Evolutionary conservation across 345 rosid genomes (phyloP).

Genomic region (Excoecaria cochinchinensis): DNA sequence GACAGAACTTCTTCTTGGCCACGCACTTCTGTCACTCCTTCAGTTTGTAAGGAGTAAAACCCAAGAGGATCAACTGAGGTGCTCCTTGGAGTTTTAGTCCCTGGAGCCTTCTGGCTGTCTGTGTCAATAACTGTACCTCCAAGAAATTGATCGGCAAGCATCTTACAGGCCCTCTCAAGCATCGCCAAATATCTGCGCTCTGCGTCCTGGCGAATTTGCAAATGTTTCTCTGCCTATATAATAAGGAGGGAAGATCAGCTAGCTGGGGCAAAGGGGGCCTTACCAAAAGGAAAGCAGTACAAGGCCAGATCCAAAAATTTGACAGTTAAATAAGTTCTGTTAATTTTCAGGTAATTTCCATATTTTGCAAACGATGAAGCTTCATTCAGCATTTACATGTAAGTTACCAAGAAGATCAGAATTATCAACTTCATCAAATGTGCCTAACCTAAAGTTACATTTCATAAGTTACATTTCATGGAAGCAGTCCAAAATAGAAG

Average conservation of each 20-base stretch:
- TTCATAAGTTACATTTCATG: too few species aligned
- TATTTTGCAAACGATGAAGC: neutral
- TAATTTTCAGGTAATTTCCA: neutral
- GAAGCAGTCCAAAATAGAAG: neutral
- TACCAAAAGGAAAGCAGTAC: neutral
- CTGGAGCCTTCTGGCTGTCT: constrained; percentile 31
- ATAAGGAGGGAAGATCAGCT: constrained; percentile 17
- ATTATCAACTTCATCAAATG: neutral
- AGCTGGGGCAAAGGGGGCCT: neutral
- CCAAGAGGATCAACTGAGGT: constrained; percentile 40
- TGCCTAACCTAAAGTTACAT: neutral
- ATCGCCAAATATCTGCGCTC: constrained; percentile 55
- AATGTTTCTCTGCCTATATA: constrained; percentile 59
- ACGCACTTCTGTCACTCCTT: constrained; percentile 21
- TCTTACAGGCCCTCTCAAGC: constrained; percentile 69
- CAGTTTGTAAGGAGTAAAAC: constrained; percentile 35
- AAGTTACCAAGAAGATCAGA: neutral
- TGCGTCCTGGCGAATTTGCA: constrained; percentile 64
- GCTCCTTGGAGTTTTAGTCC: constrained; percentile 34
- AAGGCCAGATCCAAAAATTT: neutral
- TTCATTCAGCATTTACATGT: neutral
- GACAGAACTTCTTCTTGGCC: constrained; percentile 34
- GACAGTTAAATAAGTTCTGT: neutral
- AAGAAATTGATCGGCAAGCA: constrained; percentile 60
- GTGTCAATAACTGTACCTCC: constrained; percentile 35